Evolutionary conservation across 2,329 filamentous ascomycete species (phyloP).

Genomic region (Ilyonectria sp.): DNA sequence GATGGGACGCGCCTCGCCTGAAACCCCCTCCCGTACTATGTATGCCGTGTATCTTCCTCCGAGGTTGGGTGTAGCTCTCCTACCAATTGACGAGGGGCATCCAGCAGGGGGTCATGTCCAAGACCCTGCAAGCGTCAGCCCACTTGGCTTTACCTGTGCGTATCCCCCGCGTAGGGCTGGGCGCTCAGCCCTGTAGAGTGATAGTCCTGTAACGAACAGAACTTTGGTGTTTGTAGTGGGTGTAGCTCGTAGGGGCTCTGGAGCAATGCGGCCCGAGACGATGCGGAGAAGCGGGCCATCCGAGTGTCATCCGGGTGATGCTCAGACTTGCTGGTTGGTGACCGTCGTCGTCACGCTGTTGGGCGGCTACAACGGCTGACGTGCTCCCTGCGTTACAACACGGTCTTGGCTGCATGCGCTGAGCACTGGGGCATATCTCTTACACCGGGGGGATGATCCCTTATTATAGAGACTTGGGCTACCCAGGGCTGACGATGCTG

Average conservation of each 20-base stretch:
- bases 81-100: neutral
- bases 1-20: neutral
- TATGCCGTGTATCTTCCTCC: neutral
- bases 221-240: neutral
- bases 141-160: neutral
- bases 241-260: neutral
- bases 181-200: neutral
- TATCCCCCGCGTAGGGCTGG: slow-evolving; percentile 3
- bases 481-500: neutral
- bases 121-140: slow-evolving; percentile 18
- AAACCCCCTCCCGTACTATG: neutral
- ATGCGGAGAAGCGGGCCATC: neutral
- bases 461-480: neutral
- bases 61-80: neutral
- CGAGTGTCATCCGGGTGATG: neutral
- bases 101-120: neutral
- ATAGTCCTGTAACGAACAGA: neutral
- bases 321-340: slow-evolving; percentile 3
- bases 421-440: neutral
- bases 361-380: slow-evolving; percentile 1
- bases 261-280: neutral
- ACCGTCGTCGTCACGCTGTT: neutral
- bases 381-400: neutral
- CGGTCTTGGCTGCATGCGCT: neutral
- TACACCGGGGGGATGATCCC: neutral